These are phyloP conservation scores for Megacollybia marginata DNA, from an alignment of 768 basidiomycete species.

Conservation along the genomic window DNA sequence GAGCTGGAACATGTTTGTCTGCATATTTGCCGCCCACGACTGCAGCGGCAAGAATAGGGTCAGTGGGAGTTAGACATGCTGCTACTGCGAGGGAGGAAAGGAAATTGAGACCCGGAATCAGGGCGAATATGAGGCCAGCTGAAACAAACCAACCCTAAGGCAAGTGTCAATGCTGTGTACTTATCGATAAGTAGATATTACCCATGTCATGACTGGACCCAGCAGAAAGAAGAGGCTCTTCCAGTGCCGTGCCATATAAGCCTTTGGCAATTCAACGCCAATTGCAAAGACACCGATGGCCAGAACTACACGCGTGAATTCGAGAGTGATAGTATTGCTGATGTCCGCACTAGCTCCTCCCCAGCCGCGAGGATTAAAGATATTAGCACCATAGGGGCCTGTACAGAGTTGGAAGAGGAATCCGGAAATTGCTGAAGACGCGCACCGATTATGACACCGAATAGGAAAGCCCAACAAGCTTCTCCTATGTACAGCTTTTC, in stretches of 20 bases:
- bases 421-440: slow-evolving; percentile 19
- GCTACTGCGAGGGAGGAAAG: slow-evolving; percentile 85
- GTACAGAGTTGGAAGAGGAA: slow-evolving; percentile 3
- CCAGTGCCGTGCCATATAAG: slow-evolving; percentile 94
- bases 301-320: slow-evolving; percentile 86
- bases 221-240: slow-evolving; percentile 80
- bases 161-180: slow-evolving; percentile 2
- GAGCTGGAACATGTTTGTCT: slow-evolving; percentile 91
- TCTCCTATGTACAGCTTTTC: slow-evolving; percentile 94
- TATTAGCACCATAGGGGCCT: slow-evolving; percentile 78
- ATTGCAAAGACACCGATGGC: slow-evolving; percentile 98
- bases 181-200: slow-evolving; percentile 26
- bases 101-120: slow-evolving; percentile 87
- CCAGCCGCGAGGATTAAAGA: slow-evolving; percentile 83
- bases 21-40: slow-evolving; percentile 96
- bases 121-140: slow-evolving; percentile 82
- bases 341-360: slow-evolving; percentile 36
- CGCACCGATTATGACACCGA: slow-evolving; percentile 84
- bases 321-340: slow-evolving; percentile 78
- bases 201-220: slow-evolving; percentile 79
- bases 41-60: slow-evolving; percentile 88
- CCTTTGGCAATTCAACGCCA: slow-evolving; percentile 94
- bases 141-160: slow-evolving; percentile 89
- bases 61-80: slow-evolving; percentile 90
- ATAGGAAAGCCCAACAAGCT: slow-evolving; percentile 91